Base-by-base conservation (phyloP, 2,329 filamentous ascomycete species). In the Venturia effusa region DNA sequence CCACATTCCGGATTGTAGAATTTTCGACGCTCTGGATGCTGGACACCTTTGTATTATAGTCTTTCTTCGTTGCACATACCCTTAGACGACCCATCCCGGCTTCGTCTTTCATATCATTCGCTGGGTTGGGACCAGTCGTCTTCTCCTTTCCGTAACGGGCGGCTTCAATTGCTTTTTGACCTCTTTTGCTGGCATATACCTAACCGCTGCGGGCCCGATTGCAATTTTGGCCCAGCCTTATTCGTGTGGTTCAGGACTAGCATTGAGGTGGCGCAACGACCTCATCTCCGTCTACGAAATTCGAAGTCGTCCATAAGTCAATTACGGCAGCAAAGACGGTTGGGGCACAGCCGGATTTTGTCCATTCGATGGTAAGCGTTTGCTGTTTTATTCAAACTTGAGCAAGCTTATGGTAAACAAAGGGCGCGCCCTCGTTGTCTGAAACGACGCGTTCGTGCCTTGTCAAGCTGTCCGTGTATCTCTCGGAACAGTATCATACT, bases 141-240 rank as follows among this genome's bases (percentile, higher is more conserved):
- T 40, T 60, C 34, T 40, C 40, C 59, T 60, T 60, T 57, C 51
- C 19, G 32, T 63, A 57, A 32, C 24, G 41, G 45, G 41, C 45
- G 61, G 40, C 40, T 54, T 54, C 32, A 27, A 27, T 62, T 62
- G 37, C 34, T 51, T 62, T 62, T 62, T 51, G 24, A 22, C 32
- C 11, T 51, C 24, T 43, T 24, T 37, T 13, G 43, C 61, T 37
- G 43, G 22, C 40, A 45, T 40, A 15, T 62, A 27, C 40, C 61
- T 27, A 48, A 48, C 57, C 61, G 61, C 34, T n/a, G 61, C 61
- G 30, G 41, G 19, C 59, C 59, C 59, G 19, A n/a, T 43, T 27
- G n/a, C 59, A 15, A 3, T 40, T n/a, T 60, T 37, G 34, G 24
- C 11, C 59, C 59, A 60, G 59, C 59, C 37, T 60, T 60, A 60